Base-by-base conservation (phyloP, 176 grass and related monocot genomes). In the Zea luxurians region DNA sequence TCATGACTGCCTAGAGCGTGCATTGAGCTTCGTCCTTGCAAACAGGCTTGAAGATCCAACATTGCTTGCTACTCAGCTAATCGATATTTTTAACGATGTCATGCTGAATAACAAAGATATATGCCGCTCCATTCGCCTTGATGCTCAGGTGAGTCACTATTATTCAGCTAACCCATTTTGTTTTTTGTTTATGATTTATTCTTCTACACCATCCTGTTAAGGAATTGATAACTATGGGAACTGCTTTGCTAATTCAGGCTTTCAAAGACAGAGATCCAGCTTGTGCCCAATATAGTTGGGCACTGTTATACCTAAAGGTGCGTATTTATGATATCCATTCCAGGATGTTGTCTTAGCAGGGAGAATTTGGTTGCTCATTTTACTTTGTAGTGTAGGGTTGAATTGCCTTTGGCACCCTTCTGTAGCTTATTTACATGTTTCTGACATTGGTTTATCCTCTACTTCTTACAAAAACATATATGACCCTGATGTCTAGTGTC, bases 181-280 rank as follows among this genome's bases (percentile, higher is more conserved):
- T 70, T 83, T 54, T 61, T 16, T 79, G 10, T 71, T 77, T 44
- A 21, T 66, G 8, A 67, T 50, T 10, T 70, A 17, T 64, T 81
- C 44, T 64, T 83, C 4, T 52, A 72, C 66, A 69, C 57, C 76
- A 73, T 70, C 64, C 13, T 35, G 64, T 82, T 60, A 37, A 58
- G 73, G 17, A 62, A 62, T 35, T 62, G 20, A 61, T 40, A 79
- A 66, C 60, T 43, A 49, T 48, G 42, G 20, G 5, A 76, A 86
- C 47, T 85, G 47, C 40, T 75, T 64, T 91, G 50, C 74, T 12
- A 42, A 48, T 83, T 61, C 76, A 99, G 96, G 92, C 92, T 38
- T 95, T 99, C 81, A 99, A 93, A 85, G 96, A 89, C 37, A 89
- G 92, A 87, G 92, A 99, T 93, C 96, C 96, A 89, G 90, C 92